Conservation (phyloP, 345 rosid species). For the Barbarea vulgaris region DNA sequence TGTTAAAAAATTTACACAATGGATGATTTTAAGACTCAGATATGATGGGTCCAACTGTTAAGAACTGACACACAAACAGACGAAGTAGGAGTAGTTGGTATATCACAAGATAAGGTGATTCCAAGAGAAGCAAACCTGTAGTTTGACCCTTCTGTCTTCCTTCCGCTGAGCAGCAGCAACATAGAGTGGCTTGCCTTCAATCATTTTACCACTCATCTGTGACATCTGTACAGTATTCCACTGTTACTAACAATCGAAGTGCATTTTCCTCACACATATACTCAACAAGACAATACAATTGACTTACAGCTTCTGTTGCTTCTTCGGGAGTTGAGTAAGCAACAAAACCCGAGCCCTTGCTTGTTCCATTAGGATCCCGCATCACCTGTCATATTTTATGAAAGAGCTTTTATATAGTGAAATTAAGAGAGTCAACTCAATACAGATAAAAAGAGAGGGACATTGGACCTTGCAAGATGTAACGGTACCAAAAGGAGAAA, state of each 20-base stretch:
- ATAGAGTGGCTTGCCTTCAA: conserved; percentile 45
- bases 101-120: conserved; percentile 11
- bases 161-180: conserved; percentile 45
- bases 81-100: conserved; percentile 4
- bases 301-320: conserved; percentile 87
- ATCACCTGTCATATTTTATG: conserved; percentile 54
- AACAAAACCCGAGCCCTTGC: conserved; percentile 86
- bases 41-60: not conserved
- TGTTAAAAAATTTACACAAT: not conserved
- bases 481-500: conserved; percentile 71
- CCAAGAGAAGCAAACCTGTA: conserved; percentile 40
- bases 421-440: not conserved
- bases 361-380: conserved; percentile 81
- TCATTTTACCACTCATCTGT: conserved; percentile 44
- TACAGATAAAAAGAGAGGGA: not conserved
- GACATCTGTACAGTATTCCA: conserved; percentile 26
- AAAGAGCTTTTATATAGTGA: not conserved
- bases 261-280: not conserved
- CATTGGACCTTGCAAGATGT: conserved; percentile 88
- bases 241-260: not conserved
- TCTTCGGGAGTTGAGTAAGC: conserved; percentile 84
- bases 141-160: conserved; percentile 45
- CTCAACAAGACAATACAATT: not conserved
- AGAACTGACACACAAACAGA: not conserved
- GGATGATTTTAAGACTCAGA: not conserved